phyloP scores from a whole-genome alignment of 257 asterid species.

The Jasminum sambac region DNA sequence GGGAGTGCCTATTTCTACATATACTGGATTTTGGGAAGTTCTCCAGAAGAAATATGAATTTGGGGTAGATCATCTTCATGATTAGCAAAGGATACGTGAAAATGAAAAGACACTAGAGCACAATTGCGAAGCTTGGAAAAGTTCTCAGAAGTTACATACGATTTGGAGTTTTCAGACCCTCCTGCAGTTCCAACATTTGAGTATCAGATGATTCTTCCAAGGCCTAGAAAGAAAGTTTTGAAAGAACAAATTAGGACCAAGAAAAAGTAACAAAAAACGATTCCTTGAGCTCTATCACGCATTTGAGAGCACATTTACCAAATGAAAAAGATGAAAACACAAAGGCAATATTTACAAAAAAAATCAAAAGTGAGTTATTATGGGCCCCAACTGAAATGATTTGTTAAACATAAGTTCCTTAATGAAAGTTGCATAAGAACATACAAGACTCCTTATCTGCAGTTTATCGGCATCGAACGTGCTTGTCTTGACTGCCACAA shows the following conservation, averaged over 20 bases:
- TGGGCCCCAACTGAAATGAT: neutral
- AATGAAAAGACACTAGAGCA: neutral
- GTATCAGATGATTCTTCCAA: constrained; percentile 65
- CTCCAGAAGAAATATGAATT: constrained; percentile 1
- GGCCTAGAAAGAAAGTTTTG: constrained; percentile 39
- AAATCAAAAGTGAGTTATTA: neutral
- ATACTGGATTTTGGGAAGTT: neutral
- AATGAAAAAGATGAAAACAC: neutral
- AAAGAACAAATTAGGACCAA: neutral
- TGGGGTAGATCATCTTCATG: neutral
- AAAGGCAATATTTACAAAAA: constrained; percentile 1
- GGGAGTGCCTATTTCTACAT: neutral
- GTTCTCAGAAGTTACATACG: constrained; percentile 41
- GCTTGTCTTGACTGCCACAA: constrained; percentile 72
- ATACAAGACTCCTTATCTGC: constrained; percentile 68
- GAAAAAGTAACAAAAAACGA: constrained; percentile 5
- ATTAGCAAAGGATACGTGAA: constrained; percentile 11
- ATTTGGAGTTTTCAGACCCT: constrained; percentile 73
- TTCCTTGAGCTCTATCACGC: constrained; percentile 5
- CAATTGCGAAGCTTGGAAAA: neutral
- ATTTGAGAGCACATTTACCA: neutral
- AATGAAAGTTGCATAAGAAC: constrained; percentile 34
- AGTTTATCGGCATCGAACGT: constrained; percentile 52
- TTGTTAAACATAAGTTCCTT: neutral
- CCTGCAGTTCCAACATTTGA: constrained; percentile 50